Evolutionary conservation across 371 early-diverging fungal species (phyloP), one percentile per base, ranked within the genome.

Genomic region (Mucor indicus): DNA sequence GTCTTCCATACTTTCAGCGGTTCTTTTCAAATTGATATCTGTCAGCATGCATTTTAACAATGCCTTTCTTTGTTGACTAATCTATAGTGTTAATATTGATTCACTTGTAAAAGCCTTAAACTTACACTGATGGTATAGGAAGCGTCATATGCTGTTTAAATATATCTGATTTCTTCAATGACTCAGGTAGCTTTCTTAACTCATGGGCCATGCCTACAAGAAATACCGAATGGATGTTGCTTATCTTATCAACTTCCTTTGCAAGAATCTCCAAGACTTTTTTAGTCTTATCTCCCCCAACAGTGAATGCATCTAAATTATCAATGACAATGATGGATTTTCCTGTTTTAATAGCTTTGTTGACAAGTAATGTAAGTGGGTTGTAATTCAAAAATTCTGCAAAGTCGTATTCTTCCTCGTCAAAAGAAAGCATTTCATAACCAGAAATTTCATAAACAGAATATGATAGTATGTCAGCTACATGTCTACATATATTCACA

Each of bases 71-170:
- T 72, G 64, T 5, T 44, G 57, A 35, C 73, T 72, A 51, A 2
- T 16, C 12, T 16, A 43, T 13, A 33, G 13, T 15, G 20, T 20
- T 2, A 35, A 16, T 35, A 9, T 16, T 36, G 6, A 24, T 1
- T 36, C 0, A 10, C 2, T 3, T 20, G 24, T 31, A 16, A n/a
- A 20, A 13, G 0, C 24, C 11, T 27, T 22, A 11, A 44, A 55
- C 56, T 36, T 64, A 64, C 71, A 65, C 38, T 2, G 75, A 48
- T 0, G 75, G 75, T 25, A 75, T 68, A 5, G 68, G 58, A 16
- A 75, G 19, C 17, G 61, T 50, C 29, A 70, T 48, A 33, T 70
- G 75, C 24, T 75, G 71, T 20, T 50, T 55, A 48, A 75, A 75
- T 4, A 67, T 52, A 40, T 65, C 66, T 3, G 60, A 62, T 30